phyloP scores from a whole-genome alignment of 2,329 filamentous ascomycete species.

The Aspergillus versicolor region DNA sequence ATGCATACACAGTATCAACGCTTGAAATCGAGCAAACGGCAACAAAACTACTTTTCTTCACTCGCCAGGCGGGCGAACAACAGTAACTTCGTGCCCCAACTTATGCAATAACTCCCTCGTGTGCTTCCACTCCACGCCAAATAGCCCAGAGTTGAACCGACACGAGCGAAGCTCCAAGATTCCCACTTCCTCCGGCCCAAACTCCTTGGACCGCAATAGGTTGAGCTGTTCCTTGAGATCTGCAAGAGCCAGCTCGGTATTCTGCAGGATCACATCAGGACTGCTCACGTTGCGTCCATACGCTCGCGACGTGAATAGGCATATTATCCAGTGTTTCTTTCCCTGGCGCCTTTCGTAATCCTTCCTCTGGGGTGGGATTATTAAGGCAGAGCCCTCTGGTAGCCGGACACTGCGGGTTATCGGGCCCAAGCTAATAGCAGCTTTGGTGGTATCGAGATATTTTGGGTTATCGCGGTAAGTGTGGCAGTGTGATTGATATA shows the following conservation, averaged over 20 bases:
- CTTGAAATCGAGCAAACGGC: not conserved
- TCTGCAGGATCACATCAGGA: constrained; percentile 46
- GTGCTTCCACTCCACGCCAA: constrained; percentile 55
- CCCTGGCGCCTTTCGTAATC: constrained; percentile 21
- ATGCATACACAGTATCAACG: not conserved
- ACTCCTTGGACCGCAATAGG: constrained; percentile 18
- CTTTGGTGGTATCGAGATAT: constrained; percentile 6
- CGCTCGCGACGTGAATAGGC: constrained; percentile 56
- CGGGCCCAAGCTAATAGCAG: not conserved
- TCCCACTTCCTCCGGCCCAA: constrained; percentile 13
- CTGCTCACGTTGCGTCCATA: constrained; percentile 46
- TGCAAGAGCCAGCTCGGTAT: constrained; percentile 50
- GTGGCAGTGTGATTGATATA: constrained; percentile 52
- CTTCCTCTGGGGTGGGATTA: constrained; percentile 52
- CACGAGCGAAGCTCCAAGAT: constrained; percentile 47
- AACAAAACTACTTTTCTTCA: not conserved
- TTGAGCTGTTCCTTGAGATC: constrained; percentile 49
- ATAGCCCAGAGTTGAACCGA: constrained; percentile 59
- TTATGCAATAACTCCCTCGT: constrained; percentile 47
- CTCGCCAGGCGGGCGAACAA: constrained; percentile 30
- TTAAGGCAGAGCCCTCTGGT: constrained; percentile 49
- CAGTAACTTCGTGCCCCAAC: constrained; percentile 35
- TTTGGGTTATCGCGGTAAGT: constrained; percentile 16
- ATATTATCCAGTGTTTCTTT: constrained; percentile 55
- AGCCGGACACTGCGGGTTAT: constrained; percentile 17